Conservation (phyloP, 2,329 filamentous ascomycete species). For the Pyrenochaeta sp. region DNA sequence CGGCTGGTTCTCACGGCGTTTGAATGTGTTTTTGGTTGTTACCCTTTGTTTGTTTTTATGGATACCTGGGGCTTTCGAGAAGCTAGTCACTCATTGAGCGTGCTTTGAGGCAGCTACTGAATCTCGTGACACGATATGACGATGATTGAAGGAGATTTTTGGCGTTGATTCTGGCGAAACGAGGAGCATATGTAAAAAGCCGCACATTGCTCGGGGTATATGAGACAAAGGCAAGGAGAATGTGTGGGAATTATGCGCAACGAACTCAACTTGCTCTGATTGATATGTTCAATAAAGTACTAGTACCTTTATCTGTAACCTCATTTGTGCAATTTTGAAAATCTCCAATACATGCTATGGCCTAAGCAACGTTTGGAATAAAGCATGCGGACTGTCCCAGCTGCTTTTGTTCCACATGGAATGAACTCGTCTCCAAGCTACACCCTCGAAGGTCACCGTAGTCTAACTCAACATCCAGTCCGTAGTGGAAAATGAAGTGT, state of each 20-base stretch:
- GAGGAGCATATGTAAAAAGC: not conserved
- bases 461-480: no score
- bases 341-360: no score
- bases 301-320: not conserved
- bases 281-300: not conserved
- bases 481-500: no score
- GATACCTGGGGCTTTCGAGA: constrained; percentile 1
- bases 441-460: no score
- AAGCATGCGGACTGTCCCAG: no score
- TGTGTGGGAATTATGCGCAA: not conserved
- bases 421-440: no score
- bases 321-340: not conserved
- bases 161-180: not conserved
- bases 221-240: not conserved
- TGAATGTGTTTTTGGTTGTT: not conserved
- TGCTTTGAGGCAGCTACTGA: not conserved
- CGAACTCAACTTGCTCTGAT: not conserved
- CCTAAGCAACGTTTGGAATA: no score
- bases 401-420: no score
- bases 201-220: not conserved
- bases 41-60: not conserved
- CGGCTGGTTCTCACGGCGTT: constrained; percentile 2
- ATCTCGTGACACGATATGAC: not conserved
- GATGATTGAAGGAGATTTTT: not conserved
- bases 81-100: constrained; percentile 10